Conservation (phyloP, 768 basidiomycete species). For the Trametes cubensis region DNA sequence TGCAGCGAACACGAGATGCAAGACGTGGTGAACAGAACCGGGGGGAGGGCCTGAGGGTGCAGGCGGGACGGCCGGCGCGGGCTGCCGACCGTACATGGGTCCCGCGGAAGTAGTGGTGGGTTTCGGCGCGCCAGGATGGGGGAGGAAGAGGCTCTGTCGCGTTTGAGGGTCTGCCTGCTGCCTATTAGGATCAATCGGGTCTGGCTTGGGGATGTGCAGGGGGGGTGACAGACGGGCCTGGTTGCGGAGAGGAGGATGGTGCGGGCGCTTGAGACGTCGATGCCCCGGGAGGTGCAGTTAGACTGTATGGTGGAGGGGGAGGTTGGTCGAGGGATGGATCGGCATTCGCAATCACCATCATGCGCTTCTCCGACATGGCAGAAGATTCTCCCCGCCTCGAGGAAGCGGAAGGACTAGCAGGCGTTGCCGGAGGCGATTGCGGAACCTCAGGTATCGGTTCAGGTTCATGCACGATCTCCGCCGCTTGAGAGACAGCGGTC, state of each 20-base stretch:
- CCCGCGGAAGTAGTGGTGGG: conserved; percentile 45
- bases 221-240: conserved; percentile 22
- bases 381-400: conserved; percentile 1
- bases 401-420: not conserved
- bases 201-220: conserved; percentile 22
- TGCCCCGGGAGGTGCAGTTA: conserved; percentile 5
- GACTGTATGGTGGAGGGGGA: conserved; percentile 37
- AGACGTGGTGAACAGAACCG: conserved; percentile 29
- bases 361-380: conserved; percentile 17
- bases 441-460: not conserved
- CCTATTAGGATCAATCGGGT: conserved; percentile 23
- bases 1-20: conserved; percentile 28
- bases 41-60: conserved; percentile 31
- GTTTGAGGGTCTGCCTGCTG: conserved; percentile 33
- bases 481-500: conserved; percentile 17
- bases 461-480: conserved; percentile 12
- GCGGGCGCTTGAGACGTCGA: conserved; percentile 25
- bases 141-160: conserved; percentile 50
- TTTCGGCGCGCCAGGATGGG: conserved; percentile 60
- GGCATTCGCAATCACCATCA: conserved; percentile 19
- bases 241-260: conserved; percentile 22
- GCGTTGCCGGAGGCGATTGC: conserved; percentile 5
- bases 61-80: conserved; percentile 13
- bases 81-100: conserved; percentile 59
- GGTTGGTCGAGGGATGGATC: conserved; percentile 31